Conservation (phyloP, 495 filamentous ascomycete genomes). For the Staphylotrichum longicolle region DNA sequence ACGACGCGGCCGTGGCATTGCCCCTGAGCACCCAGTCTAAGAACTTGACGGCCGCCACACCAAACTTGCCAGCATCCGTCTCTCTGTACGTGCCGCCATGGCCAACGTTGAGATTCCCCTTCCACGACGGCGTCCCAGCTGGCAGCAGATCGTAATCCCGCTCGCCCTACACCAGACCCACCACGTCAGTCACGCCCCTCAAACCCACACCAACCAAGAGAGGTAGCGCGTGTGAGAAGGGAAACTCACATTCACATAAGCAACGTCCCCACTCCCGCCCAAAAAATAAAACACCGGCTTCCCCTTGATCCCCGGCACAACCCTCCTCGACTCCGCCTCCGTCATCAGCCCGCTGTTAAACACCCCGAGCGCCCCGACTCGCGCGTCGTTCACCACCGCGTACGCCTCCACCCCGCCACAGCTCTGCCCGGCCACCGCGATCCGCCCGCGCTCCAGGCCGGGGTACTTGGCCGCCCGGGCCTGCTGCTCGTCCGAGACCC, state of each 20-base stretch:
- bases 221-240: too few species aligned
- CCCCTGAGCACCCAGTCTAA: conserved; percentile 29
- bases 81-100: conserved; percentile 33
- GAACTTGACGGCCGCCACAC: conserved; percentile 24
- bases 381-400: conserved; percentile 19
- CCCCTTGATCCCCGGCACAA: conserved; percentile 11
- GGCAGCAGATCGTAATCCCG: conserved; percentile 33
- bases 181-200: too few species aligned
- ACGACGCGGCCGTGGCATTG: conserved; percentile 19
- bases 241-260: conserved; percentile 25
- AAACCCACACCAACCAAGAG: too few species aligned
- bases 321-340: conserved; percentile 13
- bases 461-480: too few species aligned
- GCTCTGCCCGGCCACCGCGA: conserved; percentile 29
- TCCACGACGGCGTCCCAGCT: conserved; percentile 31
- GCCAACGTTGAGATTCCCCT: conserved; percentile 38
- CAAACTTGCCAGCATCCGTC: conserved; percentile 33
- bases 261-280: conserved; percentile 34
- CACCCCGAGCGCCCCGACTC: conserved; percentile 30
- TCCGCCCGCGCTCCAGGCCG: background rate
- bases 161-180: conserved; percentile 20
- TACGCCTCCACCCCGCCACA: conserved; percentile 37
- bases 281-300: conserved; percentile 32
- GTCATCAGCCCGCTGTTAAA: conserved; percentile 29
- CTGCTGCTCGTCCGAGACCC: too few species aligned